Base-by-base conservation (phyloP, 2,329 filamentous ascomycete genomes). In the Penicillium nordicum region DNA sequence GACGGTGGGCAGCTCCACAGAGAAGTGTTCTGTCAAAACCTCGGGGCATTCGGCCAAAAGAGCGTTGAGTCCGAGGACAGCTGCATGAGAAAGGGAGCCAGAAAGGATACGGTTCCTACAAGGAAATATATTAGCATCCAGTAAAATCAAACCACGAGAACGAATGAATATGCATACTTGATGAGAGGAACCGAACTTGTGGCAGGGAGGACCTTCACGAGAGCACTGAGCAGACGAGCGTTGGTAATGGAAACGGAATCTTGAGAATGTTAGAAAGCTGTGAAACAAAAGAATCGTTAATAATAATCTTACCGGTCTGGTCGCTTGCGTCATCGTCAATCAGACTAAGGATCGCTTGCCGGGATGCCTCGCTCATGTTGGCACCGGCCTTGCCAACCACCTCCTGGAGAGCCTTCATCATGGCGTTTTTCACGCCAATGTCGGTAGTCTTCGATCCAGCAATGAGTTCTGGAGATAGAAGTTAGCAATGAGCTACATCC, bases 371-470 rank as follows among this genome's bases (percentile, higher is more conserved):
- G 66, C 90, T 92, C 94, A 99, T 99, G 75, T 93, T 97, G 56
- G 82, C 82, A 53, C 94, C 94, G 18, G 92, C 93, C 76, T 96
- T 96, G 80, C 90, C 93, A 58, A 99, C 88, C 30, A 99, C 94
- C 70, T 97, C 93, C 70, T 95, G 97, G 44, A 99, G 78, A 3
- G 94, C 94, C 79, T 95, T 96, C 67, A 99, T 82, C 94, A 99
- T 99, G 29, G 94, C 94, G 63, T 89, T 94, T 75, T 86, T 90
- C 62, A 99, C 94, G 44, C 93, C 93, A 6, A 85, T 71, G 69
- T 97, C 93, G 1, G 84, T 78, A 0, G 94, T 97, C 80, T 93
- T 97, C 27, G 92, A 94, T 45, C 94, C 94, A n/a, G 94, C 89
- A 21, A 97, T 92, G 46, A 99, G 82, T 76, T 99, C 94, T 58